Conservation (phyloP, 192 early-diverging fungal species). For the Backusella australiensis region DNA sequence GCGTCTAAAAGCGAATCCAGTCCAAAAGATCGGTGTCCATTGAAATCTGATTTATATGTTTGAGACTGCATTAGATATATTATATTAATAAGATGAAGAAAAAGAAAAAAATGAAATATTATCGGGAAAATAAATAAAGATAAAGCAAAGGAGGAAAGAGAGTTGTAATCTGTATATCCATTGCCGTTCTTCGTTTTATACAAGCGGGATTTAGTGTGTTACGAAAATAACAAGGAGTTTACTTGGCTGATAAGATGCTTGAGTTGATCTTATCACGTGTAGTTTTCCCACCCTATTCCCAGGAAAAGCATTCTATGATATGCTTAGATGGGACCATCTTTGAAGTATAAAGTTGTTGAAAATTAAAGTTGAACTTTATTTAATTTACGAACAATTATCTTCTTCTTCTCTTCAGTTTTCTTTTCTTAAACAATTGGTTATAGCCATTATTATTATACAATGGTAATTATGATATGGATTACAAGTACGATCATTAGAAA, state of each 20-base stretch:
- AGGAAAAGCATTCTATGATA: neutral
- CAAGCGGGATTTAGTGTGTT: neutral
- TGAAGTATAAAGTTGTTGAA: neutral
- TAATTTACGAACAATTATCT: neutral
- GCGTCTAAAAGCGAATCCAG: slow-evolving; percentile 31
- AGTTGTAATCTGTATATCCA: neutral
- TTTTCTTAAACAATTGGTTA: neutral
- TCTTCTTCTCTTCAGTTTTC: neutral
- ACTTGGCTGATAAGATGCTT: slow-evolving; percentile 11
- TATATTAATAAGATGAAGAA: neutral
- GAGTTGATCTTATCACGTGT: slow-evolving; percentile 26
- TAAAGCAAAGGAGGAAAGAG: neutral
- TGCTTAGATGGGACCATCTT: neutral
- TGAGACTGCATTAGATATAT: neutral
- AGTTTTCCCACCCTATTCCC: neutral
- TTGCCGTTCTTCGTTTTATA: neutral
- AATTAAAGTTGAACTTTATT: neutral
- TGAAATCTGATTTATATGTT: slow-evolving; percentile 13
- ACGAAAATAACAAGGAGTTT: slow-evolving; percentile 15
- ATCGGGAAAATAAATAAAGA: neutral
- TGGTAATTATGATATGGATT: neutral
- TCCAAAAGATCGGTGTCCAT: neutral
- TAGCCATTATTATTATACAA: neutral
- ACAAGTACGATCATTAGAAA: neutral
- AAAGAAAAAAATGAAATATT: neutral